Base-by-base conservation (phyloP, 108 stramenopile species). In the Schizochytrium sp. region DNA sequence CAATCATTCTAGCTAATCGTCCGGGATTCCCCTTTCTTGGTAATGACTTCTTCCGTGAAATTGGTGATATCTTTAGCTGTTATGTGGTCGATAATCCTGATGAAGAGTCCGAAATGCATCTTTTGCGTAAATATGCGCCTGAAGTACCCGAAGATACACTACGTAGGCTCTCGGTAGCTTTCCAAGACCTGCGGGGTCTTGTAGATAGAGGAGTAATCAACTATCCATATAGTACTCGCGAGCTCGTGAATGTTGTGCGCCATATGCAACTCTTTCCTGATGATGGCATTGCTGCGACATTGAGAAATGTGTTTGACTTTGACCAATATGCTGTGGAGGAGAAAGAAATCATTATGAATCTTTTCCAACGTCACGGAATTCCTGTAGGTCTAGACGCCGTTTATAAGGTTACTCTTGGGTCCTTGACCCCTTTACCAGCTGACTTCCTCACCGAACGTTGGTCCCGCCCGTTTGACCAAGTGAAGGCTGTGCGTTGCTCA, bases 11-110 rank as follows among this genome's bases (percentile, higher is more conserved):
- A 49, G 96, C 96, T 10, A 98, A 98, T 91, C 94, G 95, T 57
- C 94, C 97, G n/a, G 96, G 96, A 2, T 97, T 88, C 87, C 97
- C 97, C 7, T 98, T 98, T 90, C 94, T 94, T 59, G 97, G 97
- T 7, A 97, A 98, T 90, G 95, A 95, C 88, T 92, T 98, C 42
- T 93, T 93, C 57, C 83, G 92, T 2, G 94, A 95, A 73, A 94
- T 96, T 88, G 94, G 94, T 15, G 97, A 97, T 90, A 92, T 92
- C 56, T 97, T 97, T 90, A 91, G 95, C 3, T 90, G 90, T 19
- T 91, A 94, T 61, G 90, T 92, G n/a, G 93, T 97, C 10, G 91
- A 92, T 41, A 91, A 93, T 46, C 94, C 93, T 46, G 96, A 96
- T 91, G 57, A 91, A 15, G 92, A 93, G n/a, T 92, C 91, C 59